A percentile compares a stretch with the other conserved stretches of the same genome.
Evolutionary conservation across 2,329 filamentous ascomycete species (phyloP).

Genomic region (Microascus cirrosus): DNA sequence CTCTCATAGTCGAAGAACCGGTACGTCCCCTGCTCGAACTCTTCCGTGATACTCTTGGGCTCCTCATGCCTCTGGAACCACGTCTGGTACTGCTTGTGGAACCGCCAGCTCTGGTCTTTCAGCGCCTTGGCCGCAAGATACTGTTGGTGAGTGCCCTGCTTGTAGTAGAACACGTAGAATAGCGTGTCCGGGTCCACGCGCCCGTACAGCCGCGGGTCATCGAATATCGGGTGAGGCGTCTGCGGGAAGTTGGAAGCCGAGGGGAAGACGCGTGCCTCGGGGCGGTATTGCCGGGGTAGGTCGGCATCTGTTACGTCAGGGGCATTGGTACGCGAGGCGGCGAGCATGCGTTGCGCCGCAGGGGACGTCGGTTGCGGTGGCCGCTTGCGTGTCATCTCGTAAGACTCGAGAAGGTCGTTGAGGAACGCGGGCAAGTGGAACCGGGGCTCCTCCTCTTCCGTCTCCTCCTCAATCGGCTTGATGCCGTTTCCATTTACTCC

Average conservation of each 20-base stretch:
- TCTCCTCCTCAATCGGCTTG: slow-evolving; percentile 28
- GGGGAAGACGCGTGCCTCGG: slow-evolving; percentile 64
- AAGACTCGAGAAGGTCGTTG: slow-evolving; percentile 83
- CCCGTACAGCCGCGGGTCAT: slow-evolving; percentile 78
- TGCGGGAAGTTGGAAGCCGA: slow-evolving; percentile 81
- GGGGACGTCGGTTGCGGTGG: slow-evolving; percentile 50
- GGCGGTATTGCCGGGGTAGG: slow-evolving; percentile 72
- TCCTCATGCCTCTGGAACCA: slow-evolving; percentile 99
- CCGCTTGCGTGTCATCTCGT: slow-evolving; percentile 70
- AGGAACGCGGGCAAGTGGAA: slow-evolving; percentile 86
- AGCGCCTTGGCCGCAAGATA: slow-evolving; percentile 92
- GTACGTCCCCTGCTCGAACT: slow-evolving; percentile 98
- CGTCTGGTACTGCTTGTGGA: slow-evolving; percentile 98
- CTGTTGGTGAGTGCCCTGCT: slow-evolving; percentile 91
- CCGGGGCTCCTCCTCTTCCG: slow-evolving; percentile 61
- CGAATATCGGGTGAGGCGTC: slow-evolving; percentile 82
- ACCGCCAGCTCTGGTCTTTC: slow-evolving; percentile 97
- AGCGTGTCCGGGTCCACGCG: slow-evolving; percentile 91
- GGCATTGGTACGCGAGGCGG: slow-evolving; percentile 59
- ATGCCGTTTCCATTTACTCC: slow-evolving; percentile 28
- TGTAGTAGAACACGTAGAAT: slow-evolving; percentile 99
- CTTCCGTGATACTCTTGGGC: slow-evolving; percentile 96
- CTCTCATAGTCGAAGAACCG: slow-evolving; percentile 99
- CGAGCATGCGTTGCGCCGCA: slow-evolving; percentile 62
- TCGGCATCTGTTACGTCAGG: slow-evolving; percentile 73